Evolutionary conservation across 441 rosid species (phyloP).

Genomic region (Populus hybrid): DNA sequence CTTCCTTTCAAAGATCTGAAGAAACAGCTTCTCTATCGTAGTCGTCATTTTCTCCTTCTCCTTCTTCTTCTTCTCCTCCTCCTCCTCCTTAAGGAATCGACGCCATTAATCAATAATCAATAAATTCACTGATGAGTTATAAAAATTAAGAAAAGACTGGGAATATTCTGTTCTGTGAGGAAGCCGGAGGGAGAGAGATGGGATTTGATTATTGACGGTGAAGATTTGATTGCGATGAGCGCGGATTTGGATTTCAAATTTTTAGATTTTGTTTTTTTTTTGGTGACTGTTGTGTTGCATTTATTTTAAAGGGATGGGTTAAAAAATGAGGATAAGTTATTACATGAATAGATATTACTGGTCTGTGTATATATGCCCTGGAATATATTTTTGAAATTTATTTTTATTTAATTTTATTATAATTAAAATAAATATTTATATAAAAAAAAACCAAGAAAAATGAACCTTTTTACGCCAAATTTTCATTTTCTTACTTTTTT

Average conservation of each 20-base stretch:
- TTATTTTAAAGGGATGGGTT: not conserved
- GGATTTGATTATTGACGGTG: slow-evolving; percentile 6
- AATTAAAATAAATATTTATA: too few relatives aligned
- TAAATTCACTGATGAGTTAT: not conserved
- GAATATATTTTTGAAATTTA: too few relatives aligned
- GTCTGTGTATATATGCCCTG: too few relatives aligned
- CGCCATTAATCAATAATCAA: not conserved
- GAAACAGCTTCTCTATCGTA: slow-evolving; percentile 55
- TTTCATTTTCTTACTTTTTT: too few relatives aligned
- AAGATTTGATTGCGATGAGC: slow-evolving; percentile 15
- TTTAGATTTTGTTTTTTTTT: not conserved
- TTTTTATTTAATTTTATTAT: too few relatives aligned
- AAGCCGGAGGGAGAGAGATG: not conserved
- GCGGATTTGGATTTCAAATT: slow-evolving; percentile 21
- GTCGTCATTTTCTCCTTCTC: not conserved
- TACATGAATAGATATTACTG: not conserved
- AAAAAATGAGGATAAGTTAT: not conserved
- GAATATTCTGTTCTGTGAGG: not conserved
- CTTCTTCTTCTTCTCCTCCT: not conserved
- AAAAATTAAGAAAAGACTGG: not conserved
- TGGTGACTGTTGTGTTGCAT: not conserved
- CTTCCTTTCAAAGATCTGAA: slow-evolving; percentile 76
- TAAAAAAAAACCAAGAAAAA: too few relatives aligned
- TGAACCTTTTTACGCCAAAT: too few relatives aligned
- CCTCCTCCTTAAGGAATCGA: not conserved